Evolutionary conservation across 1,284 basidiomycete genomes (phyloP).

Genomic region (Cutaneotrichosporon spelunceum): DNA sequence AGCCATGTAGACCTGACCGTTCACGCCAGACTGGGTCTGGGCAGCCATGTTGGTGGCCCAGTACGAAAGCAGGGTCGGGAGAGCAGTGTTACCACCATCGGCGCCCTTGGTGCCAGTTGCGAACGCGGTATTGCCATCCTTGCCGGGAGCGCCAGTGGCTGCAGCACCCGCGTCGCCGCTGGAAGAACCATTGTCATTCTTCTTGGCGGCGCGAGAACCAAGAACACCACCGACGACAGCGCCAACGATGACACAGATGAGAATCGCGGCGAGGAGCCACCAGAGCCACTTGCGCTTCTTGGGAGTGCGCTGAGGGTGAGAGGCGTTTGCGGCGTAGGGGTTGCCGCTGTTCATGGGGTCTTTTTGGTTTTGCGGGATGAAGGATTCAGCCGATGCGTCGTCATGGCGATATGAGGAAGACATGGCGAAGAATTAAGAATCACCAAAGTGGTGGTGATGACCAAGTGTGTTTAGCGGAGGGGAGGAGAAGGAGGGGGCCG

Average conservation of each 20-base stretch:
- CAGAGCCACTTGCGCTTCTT: constrained; percentile 45
- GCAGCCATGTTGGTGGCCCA: constrained; percentile 25
- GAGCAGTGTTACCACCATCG: constrained; percentile 33
- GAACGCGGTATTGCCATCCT: neutral
- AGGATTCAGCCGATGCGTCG: constrained; percentile 11
- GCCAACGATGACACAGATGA: constrained; percentile 65
- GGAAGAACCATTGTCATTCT: constrained; percentile 51
- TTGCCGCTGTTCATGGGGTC: constrained; percentile 47
- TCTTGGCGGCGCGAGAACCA: constrained; percentile 56
- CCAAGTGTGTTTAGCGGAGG: constrained; percentile 7
- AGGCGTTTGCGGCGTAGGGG: constrained; percentile 38
- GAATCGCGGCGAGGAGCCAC: constrained; percentile 42
- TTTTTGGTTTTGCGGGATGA: constrained; percentile 22
- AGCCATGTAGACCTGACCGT: constrained; percentile 44
- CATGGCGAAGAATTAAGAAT: constrained; percentile 4
- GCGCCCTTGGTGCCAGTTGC: constrained; percentile 22
- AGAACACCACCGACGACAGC: constrained; percentile 76
- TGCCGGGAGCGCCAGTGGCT: neutral
- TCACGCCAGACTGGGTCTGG: constrained; percentile 42
- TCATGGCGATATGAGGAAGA: neutral
- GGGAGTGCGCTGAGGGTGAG: constrained; percentile 18
- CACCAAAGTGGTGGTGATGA: constrained; percentile 10
- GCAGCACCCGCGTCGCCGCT: constrained; percentile 1
- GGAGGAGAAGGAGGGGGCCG: neutral
- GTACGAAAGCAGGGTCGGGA: constrained; percentile 29